A percentile compares a stretch with the other conserved stretches of the same genome.
Conservation (phyloP, 768 basidiomycete genomes). For the Tricholoma matsutake region DNA sequence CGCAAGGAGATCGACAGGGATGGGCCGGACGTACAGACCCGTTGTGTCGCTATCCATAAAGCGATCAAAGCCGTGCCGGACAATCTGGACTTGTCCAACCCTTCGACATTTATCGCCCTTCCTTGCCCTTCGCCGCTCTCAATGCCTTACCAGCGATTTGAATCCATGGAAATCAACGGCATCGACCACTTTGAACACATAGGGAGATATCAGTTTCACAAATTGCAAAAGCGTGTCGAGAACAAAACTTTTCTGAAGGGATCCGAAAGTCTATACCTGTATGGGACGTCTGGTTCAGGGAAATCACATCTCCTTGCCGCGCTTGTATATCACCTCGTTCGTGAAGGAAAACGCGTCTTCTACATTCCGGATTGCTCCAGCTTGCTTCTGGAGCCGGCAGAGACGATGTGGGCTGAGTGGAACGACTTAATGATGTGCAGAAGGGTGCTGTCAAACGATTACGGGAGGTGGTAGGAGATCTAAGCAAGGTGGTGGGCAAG, state of each 20-base stretch:
- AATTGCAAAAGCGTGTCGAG: not conserved
- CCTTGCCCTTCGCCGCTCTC: not conserved
- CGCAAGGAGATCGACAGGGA: not conserved
- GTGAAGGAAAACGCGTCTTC: not conserved
- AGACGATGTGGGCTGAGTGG: not conserved
- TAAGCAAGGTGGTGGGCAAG: too few species aligned
- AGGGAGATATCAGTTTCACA: not conserved
- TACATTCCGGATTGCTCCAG: not conserved
- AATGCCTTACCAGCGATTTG: not conserved
- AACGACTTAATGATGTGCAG: too few species aligned
- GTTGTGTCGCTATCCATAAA: not conserved
- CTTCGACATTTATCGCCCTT: not conserved
- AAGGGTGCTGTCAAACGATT: too few species aligned
- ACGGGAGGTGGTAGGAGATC: too few species aligned
- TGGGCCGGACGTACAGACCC: not conserved
- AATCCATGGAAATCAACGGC: not conserved
- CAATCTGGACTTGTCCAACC: not conserved
- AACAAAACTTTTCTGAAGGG: not conserved
- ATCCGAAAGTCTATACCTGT: not conserved
- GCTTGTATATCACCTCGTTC: not conserved
- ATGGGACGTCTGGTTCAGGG: not conserved
- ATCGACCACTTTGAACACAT: not conserved
- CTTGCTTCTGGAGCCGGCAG: not conserved
- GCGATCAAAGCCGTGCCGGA: too few species aligned
- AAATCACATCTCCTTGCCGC: not conserved